phyloP scores from a whole-genome alignment of 768 basidiomycete genomes.

The Hypholoma sublateritium region DNA sequence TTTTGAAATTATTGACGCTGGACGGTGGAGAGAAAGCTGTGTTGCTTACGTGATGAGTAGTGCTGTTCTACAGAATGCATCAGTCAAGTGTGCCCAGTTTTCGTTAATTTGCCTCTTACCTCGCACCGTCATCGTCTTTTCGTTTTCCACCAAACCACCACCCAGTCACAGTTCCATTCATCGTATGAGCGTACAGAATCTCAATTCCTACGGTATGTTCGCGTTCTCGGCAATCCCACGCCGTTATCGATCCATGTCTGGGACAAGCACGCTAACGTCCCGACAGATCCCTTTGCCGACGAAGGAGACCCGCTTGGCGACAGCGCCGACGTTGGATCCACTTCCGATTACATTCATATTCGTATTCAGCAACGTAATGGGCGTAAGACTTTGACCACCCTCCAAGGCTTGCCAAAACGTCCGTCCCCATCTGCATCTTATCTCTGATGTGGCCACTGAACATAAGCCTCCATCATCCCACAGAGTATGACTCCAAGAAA shows the following conservation, averaged over 20 bases:
- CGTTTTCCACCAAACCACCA: slow-evolving; percentile 33
- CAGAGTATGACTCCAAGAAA: slow-evolving; percentile 98
- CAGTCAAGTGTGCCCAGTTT: slow-evolving; percentile 11
- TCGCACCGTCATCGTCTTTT: slow-evolving; percentile 23
- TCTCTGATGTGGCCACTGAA: slow-evolving; percentile 6
- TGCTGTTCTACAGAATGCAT: slow-evolving; percentile 12
- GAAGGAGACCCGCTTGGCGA: slow-evolving; percentile 81
- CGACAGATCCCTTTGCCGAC: slow-evolving; percentile 92
- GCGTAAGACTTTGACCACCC: slow-evolving; percentile 95
- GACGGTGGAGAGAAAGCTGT: slow-evolving; percentile 15
- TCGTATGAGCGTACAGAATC: slow-evolving; percentile 97
- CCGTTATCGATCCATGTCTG: slow-evolving; percentile 20
- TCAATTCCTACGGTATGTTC: slow-evolving; percentile 73
- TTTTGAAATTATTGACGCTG: slow-evolving; percentile 6
- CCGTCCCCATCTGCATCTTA: slow-evolving; percentile 25
- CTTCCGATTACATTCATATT: slow-evolving; percentile 87
- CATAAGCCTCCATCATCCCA: slow-evolving; percentile 7
- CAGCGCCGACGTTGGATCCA: slow-evolving; percentile 75
- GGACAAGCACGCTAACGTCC: slow-evolving; percentile 8
- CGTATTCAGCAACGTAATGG: slow-evolving; percentile 99
- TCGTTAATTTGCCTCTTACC: slow-evolving; percentile 11
- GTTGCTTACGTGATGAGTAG: slow-evolving; percentile 25
- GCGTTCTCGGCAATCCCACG: neutral
- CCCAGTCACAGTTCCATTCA: slow-evolving; percentile 49
- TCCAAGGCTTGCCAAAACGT: slow-evolving; percentile 94